phyloP scores from a whole-genome alignment of 805 yeast genomes.

The Candida boleticola region DNA sequence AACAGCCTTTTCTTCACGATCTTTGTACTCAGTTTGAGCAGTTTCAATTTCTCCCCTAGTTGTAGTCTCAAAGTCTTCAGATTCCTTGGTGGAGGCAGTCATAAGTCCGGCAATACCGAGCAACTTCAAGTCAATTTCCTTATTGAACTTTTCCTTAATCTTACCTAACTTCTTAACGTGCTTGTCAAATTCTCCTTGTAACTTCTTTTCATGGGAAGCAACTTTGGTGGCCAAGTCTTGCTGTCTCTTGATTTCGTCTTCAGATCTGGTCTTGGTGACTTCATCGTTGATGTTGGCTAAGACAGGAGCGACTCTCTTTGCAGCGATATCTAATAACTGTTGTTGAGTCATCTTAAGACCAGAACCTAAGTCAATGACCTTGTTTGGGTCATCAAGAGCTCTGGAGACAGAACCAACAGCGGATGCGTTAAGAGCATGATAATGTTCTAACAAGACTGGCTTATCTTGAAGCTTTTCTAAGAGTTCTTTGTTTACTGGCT shows the following conservation, averaged over 20 bases:
- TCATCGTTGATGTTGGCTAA: slow-evolving; percentile 49
- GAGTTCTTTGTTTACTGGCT: slow-evolving; percentile 33
- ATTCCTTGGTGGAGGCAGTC: slow-evolving; percentile 28
- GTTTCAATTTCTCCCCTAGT: slow-evolving; percentile 44
- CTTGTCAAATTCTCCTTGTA: slow-evolving; percentile 35
- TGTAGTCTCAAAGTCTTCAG: slow-evolving; percentile 38
- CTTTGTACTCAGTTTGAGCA: slow-evolving; percentile 42
- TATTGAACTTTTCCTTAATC: slow-evolving; percentile 36
- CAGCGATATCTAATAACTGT: slow-evolving; percentile 55
- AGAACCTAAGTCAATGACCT: slow-evolving; percentile 50
- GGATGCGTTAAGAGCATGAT: slow-evolving; percentile 47
- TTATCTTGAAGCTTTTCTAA: slow-evolving; percentile 42
- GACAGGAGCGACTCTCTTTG: slow-evolving; percentile 54
- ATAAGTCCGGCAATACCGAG: slow-evolving; percentile 19
- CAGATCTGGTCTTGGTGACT: slow-evolving; percentile 42
- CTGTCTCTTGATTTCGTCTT: slow-evolving; percentile 43
- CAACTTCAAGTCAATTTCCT: slow-evolving; percentile 37
- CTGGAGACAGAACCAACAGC: slow-evolving; percentile 47
- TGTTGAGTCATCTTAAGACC: slow-evolving; percentile 54
- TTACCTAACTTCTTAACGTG: slow-evolving; percentile 36
- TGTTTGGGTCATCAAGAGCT: slow-evolving; percentile 47
- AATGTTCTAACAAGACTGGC: slow-evolving; percentile 48
- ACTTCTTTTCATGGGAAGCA: slow-evolving; percentile 32
- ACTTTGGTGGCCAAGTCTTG: slow-evolving; percentile 36
- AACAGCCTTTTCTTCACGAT: slow-evolving; percentile 47